Evolutionary conservation across 148 eudicot genomes (phyloP), one percentile per base, ranked within the genome.

Genomic region (Camellia granthamiana): DNA sequence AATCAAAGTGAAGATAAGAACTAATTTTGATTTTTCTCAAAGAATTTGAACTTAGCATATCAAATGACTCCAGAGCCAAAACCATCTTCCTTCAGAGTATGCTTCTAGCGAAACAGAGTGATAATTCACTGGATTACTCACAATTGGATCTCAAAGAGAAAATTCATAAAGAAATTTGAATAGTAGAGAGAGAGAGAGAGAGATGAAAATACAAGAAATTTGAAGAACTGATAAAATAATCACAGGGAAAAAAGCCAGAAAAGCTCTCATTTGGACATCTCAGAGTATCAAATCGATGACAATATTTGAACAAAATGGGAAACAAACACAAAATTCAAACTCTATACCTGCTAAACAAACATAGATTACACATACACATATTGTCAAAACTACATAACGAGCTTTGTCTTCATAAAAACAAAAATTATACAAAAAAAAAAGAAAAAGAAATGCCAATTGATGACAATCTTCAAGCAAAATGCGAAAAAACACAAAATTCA

Each of bases 381-480:
- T 30, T 30, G 38, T 30, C 38, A 30, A 30, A 30, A 30, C 38
- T 30, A 30, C 38, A 30, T 30, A 30, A 30, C 38, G 1, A 30
- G 38, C 38, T 30, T 30, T 30, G 38, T 30, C 38, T 30, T 30
- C 38, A 30, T 30, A 30, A 30, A 30, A 30, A 30, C 38, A 30
- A 30, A 30, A 30, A 30, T 30, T 30, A 30, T 30, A 30, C 43
- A 30, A 7, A 69, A 84, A 69, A 84, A 59, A 47, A 77, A 38
- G n/a, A 9, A 69, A 43, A 67, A 76, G 0, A 79, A 75, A 30
- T 30, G 38, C 38, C 38, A 44, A 12, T 55, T 13, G 14, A 55
- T 8, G 38, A 30, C 38, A 30, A 30, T 30, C 38, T 30, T 30
- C 38, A 30, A 30, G 38, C 38, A 30, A 30, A 30, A 30, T 30